Base-by-base conservation (phyloP, 257 asterid species). In the Gardenia jasminoides region DNA sequence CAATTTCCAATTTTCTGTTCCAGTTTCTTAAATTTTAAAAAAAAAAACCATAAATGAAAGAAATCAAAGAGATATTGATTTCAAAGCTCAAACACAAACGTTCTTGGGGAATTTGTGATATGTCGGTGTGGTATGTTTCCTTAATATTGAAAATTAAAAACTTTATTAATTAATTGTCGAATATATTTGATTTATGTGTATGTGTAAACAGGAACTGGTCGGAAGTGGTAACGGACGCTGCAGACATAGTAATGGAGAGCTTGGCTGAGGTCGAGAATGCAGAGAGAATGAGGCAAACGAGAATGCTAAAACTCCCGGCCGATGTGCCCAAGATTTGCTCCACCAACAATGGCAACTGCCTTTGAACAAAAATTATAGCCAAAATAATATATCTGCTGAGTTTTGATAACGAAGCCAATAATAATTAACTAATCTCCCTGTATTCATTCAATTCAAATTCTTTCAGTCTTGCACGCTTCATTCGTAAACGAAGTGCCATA, bases 191-290 rank as follows among this genome's bases (percentile, higher is more conserved):
- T 10, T 70, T 10, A 19, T 10, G 3, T n/a, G 0, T 16, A 0
- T 17, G 31, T 65, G 31, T 69, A 28, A 43, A 1, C 77, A 90
- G 92, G 84, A 88, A 90, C 69, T 90, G 91, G 92, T 71, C 91
- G 46, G 94, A 88, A 70, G 87, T 87, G 44, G 82, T 90, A 58
- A 85, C 82, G 72, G 79, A 79, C 56, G 83, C 86, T 33, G 86
- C 85, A 28, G 82, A 88, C 7, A 85, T 82, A 61, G 94, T 90
- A 22, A 80, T 84, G 50, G 89, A 88, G 68, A 87, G 83, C 78
- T 85, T 88, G 78, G 72, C 46, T 22, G 94, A 90, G 76, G 72
- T 78, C 67, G 90, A 85, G 82, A 80, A 74, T 3, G 82, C 82
- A 19, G 84, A 88, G 22, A 15, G 36, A 80, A 74, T 16, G 50